phyloP scores from a whole-genome alignment of 768 basidiomycete species.

The Xerocomus potaroensis region DNA sequence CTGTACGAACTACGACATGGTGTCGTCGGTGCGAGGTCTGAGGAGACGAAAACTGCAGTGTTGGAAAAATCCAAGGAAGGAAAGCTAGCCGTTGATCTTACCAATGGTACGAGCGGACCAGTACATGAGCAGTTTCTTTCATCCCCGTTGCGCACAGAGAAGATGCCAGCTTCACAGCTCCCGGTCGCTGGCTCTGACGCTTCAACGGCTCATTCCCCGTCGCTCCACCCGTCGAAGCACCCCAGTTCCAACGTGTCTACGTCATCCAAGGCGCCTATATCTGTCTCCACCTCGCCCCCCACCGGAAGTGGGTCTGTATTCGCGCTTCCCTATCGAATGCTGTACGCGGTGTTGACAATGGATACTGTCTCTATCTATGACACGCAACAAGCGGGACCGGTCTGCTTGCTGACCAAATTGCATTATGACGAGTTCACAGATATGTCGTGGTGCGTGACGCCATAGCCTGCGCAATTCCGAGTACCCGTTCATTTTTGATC shows the following conservation, averaged over 20 bases:
- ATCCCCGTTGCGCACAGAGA: slow-evolving; percentile 18
- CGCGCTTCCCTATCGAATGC: slow-evolving; percentile 86
- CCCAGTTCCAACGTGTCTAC: slow-evolving; percentile 10
- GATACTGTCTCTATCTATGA: slow-evolving; percentile 94
- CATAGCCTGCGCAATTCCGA: neutral
- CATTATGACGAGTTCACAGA: slow-evolving; percentile 99
- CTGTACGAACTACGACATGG: slow-evolving; percentile 83
- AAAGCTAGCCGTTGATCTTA: slow-evolving; percentile 55
- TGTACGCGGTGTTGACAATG: slow-evolving; percentile 95
- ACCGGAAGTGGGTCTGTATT: slow-evolving; percentile 59
- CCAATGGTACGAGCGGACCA: slow-evolving; percentile 29
- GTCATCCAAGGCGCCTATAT: slow-evolving; percentile 19
- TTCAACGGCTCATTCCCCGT: slow-evolving; percentile 9
- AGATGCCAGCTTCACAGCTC: slow-evolving; percentile 7
- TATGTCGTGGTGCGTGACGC: slow-evolving; percentile 74
- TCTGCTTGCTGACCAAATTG: slow-evolving; percentile 87
- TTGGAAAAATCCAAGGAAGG: slow-evolving; percentile 67
- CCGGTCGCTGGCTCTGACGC: slow-evolving; percentile 8
- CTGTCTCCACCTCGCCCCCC: slow-evolving; percentile 41
- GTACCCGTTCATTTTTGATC: slow-evolving; percentile 4
- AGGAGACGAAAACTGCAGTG: slow-evolving; percentile 51
- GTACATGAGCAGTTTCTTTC: slow-evolving; percentile 8
- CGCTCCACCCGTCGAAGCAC: slow-evolving; percentile 10
- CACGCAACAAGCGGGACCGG: slow-evolving; percentile 90
- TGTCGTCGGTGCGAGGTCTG: slow-evolving; percentile 34